Conservation (phyloP, 345 rosid genomes). For the Physaria fendleri region DNA sequence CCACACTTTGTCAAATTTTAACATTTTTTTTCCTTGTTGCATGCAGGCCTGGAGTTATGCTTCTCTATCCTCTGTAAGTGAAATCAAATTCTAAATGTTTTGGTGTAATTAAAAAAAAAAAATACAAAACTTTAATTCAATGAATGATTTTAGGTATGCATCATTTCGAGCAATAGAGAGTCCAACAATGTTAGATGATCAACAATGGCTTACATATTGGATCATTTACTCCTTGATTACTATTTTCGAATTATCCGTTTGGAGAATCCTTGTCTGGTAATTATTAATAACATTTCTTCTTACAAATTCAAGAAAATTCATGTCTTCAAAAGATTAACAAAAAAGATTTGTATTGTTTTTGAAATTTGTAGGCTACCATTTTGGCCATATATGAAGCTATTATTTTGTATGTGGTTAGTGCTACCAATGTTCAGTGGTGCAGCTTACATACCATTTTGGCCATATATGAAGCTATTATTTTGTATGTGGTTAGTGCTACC, state of each 20-base stretch:
- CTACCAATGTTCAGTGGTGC: constrained; percentile 83
- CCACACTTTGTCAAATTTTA: background rate
- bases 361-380: constrained; percentile 62
- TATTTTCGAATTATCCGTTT: constrained; percentile 64
- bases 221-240: constrained; percentile 76
- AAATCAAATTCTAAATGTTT: background rate
- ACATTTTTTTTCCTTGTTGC: background rate
- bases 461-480: constrained; percentile 61
- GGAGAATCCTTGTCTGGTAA: constrained; percentile 72
- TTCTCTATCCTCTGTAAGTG: constrained; percentile 84
- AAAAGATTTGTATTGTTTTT: too few species aligned
- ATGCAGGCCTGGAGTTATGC: constrained; percentile 85
- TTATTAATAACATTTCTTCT: background rate
- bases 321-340: background rate
- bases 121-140: too few species aligned
- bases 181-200: constrained; percentile 76
- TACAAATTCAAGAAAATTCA: background rate
- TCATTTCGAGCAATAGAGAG: constrained; percentile 87
- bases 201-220: constrained; percentile 98
- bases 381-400: constrained; percentile 71
- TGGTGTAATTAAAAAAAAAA: background rate
- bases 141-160: constrained; percentile 51
- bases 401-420: constrained; percentile 84
- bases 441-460: constrained; percentile 92
- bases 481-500: constrained; percentile 91